Base-by-base conservation (phyloP, 345 rosid genomes). In the Eucalyptus sp. region DNA sequence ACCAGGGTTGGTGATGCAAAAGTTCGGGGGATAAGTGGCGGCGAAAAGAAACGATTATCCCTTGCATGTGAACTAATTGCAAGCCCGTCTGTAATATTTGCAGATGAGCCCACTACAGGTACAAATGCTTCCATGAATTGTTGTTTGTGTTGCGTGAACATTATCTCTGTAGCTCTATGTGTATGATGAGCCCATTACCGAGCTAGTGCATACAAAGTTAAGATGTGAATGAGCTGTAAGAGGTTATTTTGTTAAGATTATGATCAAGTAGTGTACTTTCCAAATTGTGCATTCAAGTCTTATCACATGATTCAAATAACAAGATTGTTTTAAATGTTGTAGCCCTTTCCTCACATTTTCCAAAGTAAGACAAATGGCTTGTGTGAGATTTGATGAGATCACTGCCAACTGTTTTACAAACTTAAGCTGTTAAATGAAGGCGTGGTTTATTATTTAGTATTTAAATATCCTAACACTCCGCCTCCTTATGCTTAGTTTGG, bases 101-200 rank as follows among this genome's bases (percentile, higher is more conserved):
- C 99, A 25, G 99, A 96, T 92, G 99, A 98, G 91, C 99, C 99
- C 85, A 96, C 99, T 17, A 98, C 98, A 20, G 99, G 99, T 96
- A 92, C 88, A 52, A 49, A 46, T 88, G 76, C 80, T 84, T 89
- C 29, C 52, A 50, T 29, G 49, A 46, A 90, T 64, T 49, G 37
- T 60, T 50, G 49, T n/a, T 8, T 58, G 62, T 51, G 22, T 89
- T 17, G 86, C 2, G 14, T 64, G 58, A 50, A n/a, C 76, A 64
- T 64, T 64, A n/a, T 33, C 76, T 64, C 37, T n/a, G 5, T 25
- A 14, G 6, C 83, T 87, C 84, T 27, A 29, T 85, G 50, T 12
- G 9, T 46, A 24, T 51, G 27, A 54, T 46, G 54, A 86, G 66
- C 48, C 64, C 46, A 33, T 8, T 46, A 50, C 64, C n/a, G 22